These are phyloP conservation scores for Turnera subulata DNA, from an alignment of 345 rosid genomes.

Conservation along the genomic window DNA sequence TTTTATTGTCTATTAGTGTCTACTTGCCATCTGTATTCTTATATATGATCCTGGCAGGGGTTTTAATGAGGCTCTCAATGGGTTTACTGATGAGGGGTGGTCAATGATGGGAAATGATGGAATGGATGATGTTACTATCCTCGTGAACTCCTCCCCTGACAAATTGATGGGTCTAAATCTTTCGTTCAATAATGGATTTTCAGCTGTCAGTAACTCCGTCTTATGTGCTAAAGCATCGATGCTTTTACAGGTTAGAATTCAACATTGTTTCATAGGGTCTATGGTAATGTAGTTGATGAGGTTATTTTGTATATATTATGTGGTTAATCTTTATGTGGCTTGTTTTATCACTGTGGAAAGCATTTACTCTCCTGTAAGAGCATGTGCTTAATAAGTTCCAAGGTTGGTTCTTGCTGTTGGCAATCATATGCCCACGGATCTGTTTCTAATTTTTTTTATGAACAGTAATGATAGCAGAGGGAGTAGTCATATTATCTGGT, in stretches of 20 bases:
- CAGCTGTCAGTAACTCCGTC: constrained; percentile 73
- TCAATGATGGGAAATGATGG: constrained; percentile 86
- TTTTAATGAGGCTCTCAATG: constrained; percentile 94
- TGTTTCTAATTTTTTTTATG: neutral
- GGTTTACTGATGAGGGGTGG: constrained; percentile 98
- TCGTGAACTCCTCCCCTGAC: constrained; percentile 88
- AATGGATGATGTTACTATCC: constrained; percentile 93
- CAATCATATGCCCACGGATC: neutral
- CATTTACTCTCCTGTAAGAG: neutral
- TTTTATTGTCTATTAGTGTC: neutral
- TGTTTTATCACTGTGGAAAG: neutral
- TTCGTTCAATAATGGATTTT: constrained; percentile 75
- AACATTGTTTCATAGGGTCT: neutral
- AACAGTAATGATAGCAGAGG: too few species aligned
- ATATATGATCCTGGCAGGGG: constrained; percentile 48
- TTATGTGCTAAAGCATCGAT: constrained; percentile 96
- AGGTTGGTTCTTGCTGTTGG: neutral
- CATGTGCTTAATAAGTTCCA: neutral
- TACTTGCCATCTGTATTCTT: constrained; percentile 8
- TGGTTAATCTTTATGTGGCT: neutral
- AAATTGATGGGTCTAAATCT: constrained; percentile 92
- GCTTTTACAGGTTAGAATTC: constrained; percentile 81
- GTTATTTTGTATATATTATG: too few species aligned
- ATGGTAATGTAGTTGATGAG: too few species aligned
- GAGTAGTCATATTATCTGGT: neutral